Percentiles rank a stretch among this genome's conserved stretches.
These are phyloP conservation scores for Geotrichum histeridarum DNA, from an alignment of 1,139 yeast genomes.

Conservation along the genomic window DNA sequence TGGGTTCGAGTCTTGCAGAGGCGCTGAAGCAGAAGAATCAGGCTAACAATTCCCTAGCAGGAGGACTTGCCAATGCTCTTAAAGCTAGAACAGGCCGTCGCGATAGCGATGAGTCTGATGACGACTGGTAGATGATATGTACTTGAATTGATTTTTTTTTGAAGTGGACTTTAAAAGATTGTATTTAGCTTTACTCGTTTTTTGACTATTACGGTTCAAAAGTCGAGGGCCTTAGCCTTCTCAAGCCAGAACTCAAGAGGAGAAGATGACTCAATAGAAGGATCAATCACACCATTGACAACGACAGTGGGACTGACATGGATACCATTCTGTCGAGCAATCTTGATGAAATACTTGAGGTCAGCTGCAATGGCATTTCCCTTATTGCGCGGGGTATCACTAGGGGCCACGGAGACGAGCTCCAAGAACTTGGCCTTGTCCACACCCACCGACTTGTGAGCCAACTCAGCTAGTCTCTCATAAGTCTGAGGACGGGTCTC, in stretches of 20 bases:
- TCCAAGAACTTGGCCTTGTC: constrained; percentile 31
- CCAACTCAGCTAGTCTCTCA: constrained; percentile 50
- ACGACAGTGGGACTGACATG: constrained; percentile 83
- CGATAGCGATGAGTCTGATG: constrained; percentile 71
- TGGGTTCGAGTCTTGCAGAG: constrained; percentile 69
- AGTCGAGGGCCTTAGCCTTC: constrained; percentile 15
- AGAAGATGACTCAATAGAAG: constrained; percentile 42
- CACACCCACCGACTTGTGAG: constrained; percentile 39
- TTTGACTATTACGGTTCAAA: background rate
- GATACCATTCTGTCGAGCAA: constrained; percentile 70
- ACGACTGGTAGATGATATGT: constrained; percentile 37
- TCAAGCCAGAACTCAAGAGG: constrained; percentile 17
- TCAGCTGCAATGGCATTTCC: constrained; percentile 61
- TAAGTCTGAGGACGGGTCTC: constrained; percentile 56
- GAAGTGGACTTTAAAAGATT: background rate
- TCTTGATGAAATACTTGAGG: constrained; percentile 66
- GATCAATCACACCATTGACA: constrained; percentile 57
- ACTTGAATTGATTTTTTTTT: background rate
- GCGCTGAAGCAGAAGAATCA: constrained; percentile 62
- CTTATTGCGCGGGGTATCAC: constrained; percentile 42
- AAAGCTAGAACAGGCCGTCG: constrained; percentile 78
- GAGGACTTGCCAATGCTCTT: constrained; percentile 85
- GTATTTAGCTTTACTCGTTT: background rate
- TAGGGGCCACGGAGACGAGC: constrained; percentile 31
- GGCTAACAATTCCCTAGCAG: constrained; percentile 66